Conservation (phyloP, 169 alveolate species). For the Cryptosporidium sp. region DNA sequence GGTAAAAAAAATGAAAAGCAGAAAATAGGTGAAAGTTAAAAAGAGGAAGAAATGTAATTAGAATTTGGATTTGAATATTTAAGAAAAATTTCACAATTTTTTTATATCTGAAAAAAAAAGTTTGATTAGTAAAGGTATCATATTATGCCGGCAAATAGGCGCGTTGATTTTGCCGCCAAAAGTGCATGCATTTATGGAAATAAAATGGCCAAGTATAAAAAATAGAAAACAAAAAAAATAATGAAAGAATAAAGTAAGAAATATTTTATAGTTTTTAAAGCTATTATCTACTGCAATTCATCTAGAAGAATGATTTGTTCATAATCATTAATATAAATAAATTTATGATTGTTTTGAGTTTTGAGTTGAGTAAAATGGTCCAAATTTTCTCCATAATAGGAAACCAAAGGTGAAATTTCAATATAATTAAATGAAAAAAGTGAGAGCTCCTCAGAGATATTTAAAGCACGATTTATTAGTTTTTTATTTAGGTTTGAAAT, state of each 20-base stretch:
- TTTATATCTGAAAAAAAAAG: too few species aligned
- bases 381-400: constrained; percentile 77
- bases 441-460: background rate
- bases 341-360: background rate
- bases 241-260: too few species aligned
- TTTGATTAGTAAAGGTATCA: too few species aligned
- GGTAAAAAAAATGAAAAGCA: too few species aligned
- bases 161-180: background rate
- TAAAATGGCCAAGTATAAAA: background rate
- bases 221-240: too few species aligned
- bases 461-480: background rate
- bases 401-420: constrained; percentile 77
- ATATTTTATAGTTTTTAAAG: too few species aligned
- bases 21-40: too few species aligned
- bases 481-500: constrained; percentile 25
- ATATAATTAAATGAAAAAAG: background rate
- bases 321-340: constrained; percentile 14
- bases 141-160: background rate
- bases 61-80: too few species aligned
- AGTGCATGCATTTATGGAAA: background rate
- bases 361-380: background rate
- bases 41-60: too few species aligned
- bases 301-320: background rate
- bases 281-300: too few species aligned
- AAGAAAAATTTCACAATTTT: too few species aligned